These are phyloP conservation scores for Umbelopsis ramanniana DNA, from an alignment of 192 early-diverging fungal species.

Conservation along the genomic window DNA sequence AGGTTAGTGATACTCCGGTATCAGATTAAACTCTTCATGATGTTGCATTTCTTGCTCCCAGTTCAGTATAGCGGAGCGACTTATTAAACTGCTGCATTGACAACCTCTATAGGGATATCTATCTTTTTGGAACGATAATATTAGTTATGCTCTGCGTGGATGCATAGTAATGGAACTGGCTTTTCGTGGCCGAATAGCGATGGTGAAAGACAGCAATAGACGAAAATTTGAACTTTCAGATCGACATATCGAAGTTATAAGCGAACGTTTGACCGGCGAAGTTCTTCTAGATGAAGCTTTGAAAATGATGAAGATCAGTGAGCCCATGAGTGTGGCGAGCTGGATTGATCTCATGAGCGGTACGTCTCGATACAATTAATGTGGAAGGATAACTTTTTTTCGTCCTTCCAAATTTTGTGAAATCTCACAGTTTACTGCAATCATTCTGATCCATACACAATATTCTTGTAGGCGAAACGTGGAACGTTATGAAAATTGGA, in stretches of 20 bases:
- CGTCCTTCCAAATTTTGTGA: neutral
- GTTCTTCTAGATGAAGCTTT: constrained; percentile 95
- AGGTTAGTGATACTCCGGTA: constrained; percentile 51
- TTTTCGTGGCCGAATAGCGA: constrained; percentile 86
- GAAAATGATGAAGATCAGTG: constrained; percentile 87
- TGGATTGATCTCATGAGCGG: constrained; percentile 99
- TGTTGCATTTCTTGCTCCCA: neutral
- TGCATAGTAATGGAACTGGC: constrained; percentile 97
- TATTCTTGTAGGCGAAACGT: constrained; percentile 84
- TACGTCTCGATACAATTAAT: constrained; percentile 32
- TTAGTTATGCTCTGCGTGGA: constrained; percentile 94
- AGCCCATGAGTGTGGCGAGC: constrained; percentile 78
- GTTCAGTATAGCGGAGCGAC: too few species aligned
- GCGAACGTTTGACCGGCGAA: constrained; percentile 86
- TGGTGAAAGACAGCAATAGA: constrained; percentile 83
- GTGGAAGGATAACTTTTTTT: neutral
- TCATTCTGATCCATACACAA: neutral
- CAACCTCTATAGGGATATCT: constrained; percentile 76
- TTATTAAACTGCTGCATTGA: neutral
- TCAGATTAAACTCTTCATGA: neutral
- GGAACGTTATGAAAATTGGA: constrained; percentile 96
- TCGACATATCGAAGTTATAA: constrained; percentile 82
- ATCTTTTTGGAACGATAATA: constrained; percentile 99
- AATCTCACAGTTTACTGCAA: too few species aligned
- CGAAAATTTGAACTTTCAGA: constrained; percentile 78